Base-by-base conservation (phyloP, 1,284 basidiomycete species). In the Ustanciosporium gigantosporum region DNA sequence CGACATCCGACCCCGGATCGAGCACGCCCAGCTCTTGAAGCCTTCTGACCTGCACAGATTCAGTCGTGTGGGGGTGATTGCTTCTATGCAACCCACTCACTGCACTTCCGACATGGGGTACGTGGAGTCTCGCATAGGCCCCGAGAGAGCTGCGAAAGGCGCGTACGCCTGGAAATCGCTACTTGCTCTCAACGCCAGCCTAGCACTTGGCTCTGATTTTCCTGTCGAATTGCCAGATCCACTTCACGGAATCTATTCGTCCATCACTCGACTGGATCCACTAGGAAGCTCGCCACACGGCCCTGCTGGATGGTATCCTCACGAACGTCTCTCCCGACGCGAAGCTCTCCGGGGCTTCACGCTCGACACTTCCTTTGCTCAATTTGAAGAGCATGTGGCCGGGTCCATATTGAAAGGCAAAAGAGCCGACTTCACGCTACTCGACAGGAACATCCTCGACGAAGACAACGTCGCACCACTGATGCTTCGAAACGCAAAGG, bases 11-110 rank as follows among this genome's bases (percentile, higher is more conserved):
- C 86, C 89, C 1, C 82, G 92, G 19, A 86, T 94, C 21, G 93
- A 96, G 73, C 92, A 96, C 78, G 88, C 91, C 0, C 92, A 96
- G 78, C 91, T 95, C 47, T 38, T 74, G 43, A 39, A 46, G 1
- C 79, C 74, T 4, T 80, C 82, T 1, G 91, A 95, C 75, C 71
- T 94, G 11, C 71, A 82, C 47, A 82, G 90, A 13, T 82, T 86
- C 19, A 88, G 86, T 16, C 80, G 79, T 35, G 81, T 94, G 9
- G 89, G 89, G 68, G 89, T 95, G 15, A 89, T 95, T 66, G 84
- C 88, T 2, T 93, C 91, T 61, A 89, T 93, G 20, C 93, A 96
- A 72, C 92, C 93, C 0, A 94, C 90, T 1, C 91, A 96, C 76
- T 90, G 79, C 16, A 81, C 81, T 83, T 89, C 86, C 45, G 90